phyloP scores from a whole-genome alignment of 345 rosid species.

The Lumnitzera littorea region DNA sequence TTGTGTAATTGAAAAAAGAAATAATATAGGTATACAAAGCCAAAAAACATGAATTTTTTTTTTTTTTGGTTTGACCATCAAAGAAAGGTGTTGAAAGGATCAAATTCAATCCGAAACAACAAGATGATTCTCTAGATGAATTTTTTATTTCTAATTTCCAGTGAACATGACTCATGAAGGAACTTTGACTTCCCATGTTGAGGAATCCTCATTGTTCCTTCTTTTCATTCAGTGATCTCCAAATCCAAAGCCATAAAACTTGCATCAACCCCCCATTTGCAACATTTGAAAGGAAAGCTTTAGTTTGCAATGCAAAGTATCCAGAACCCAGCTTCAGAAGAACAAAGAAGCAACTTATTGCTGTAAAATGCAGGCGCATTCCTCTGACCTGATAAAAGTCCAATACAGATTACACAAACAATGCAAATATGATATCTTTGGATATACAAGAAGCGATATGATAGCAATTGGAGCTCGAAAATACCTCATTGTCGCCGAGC shows the following conservation, averaged over 20 bases:
- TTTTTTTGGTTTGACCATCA: too few relatives aligned
- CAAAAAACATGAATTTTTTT: too few relatives aligned
- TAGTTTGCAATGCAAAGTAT: conserved; percentile 11
- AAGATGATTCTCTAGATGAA: too few relatives aligned
- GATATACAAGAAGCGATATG: background rate
- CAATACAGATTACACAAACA: background rate
- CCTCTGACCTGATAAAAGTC: conserved; percentile 22
- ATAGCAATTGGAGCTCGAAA: background rate
- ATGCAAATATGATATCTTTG: background rate
- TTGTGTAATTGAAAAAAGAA: too few relatives aligned
- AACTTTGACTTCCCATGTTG: background rate
- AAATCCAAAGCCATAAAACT: conserved; percentile 41
- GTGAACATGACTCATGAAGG: too few relatives aligned
- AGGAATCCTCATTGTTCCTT: background rate
- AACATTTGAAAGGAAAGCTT: conserved; percentile 33
- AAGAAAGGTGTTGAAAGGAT: too few relatives aligned
- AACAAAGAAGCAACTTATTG: conserved; percentile 26
- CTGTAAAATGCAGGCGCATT: conserved; percentile 13
- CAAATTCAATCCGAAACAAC: too few relatives aligned
- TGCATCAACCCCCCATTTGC: conserved; percentile 57
- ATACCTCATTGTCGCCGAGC: conserved; percentile 22
- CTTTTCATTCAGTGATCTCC: conserved; percentile 19
- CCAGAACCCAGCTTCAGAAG: conserved; percentile 27
- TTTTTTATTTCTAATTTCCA: too few relatives aligned
- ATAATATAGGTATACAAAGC: too few relatives aligned